Conservation (phyloP, 345 rosid species). For the Salix caprea region DNA sequence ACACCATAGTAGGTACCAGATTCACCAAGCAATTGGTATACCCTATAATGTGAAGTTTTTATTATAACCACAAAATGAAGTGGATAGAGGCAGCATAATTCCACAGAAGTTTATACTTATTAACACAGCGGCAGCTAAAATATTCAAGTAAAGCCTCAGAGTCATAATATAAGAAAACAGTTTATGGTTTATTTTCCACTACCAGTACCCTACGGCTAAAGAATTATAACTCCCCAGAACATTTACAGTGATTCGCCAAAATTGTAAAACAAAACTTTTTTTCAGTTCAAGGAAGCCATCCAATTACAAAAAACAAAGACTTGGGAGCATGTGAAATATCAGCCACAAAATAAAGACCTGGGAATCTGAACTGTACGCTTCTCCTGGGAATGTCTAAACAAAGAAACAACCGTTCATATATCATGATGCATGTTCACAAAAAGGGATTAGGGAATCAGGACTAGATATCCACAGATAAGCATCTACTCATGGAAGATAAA, state of each 20-base stretch:
- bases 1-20: slow-evolving; percentile 87
- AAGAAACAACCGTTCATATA: not conserved
- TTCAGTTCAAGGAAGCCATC: not conserved
- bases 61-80: not conserved
- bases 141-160: not conserved
- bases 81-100: slow-evolving; percentile 2
- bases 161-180: not conserved
- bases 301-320: not conserved
- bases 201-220: not conserved
- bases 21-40: slow-evolving; percentile 86
- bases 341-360: not conserved
- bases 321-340: not conserved
- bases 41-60: slow-evolving; percentile 42
- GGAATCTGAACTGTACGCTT: not conserved
- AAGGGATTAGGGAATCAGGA: not conserved
- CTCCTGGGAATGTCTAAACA: not conserved
- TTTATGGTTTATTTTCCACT: not conserved
- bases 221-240: not conserved
- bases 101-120: not conserved
- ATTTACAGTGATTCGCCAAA: not conserved
- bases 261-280: not conserved
- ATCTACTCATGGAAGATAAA: not conserved
- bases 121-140: not conserved
- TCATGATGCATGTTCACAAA: not conserved
- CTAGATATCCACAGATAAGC: not conserved